These are phyloP conservation scores for Solanum hybrid DNA, from an alignment of 305 asterid genomes.

Conservation along the genomic window DNA sequence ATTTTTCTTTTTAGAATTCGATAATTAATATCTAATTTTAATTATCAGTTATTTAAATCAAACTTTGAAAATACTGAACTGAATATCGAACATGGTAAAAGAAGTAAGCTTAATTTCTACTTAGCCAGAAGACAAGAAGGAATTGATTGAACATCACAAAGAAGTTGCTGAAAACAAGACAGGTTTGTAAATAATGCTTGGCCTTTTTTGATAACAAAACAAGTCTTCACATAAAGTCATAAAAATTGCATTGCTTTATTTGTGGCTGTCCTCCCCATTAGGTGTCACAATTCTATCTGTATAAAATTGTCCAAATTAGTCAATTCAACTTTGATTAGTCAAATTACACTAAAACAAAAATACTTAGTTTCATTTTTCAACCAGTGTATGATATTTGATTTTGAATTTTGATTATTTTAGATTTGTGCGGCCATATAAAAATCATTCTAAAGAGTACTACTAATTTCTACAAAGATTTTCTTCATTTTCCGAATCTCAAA, in stretches of 20 bases:
- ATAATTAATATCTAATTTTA: not conserved
- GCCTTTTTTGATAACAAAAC: not conserved
- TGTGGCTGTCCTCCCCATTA: not conserved
- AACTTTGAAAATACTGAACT: not conserved
- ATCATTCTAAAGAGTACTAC: too few relatives aligned
- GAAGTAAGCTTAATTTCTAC: not conserved
- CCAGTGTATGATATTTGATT: too few relatives aligned
- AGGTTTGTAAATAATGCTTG: not conserved
- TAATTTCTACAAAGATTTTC: too few relatives aligned
- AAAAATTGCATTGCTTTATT: not conserved
- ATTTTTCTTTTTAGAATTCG: too few relatives aligned
- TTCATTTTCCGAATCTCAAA: too few relatives aligned
- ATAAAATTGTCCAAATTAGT: not conserved
- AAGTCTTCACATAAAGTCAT: not conserved
- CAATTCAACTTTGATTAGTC: not conserved
- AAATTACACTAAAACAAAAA: too few relatives aligned
- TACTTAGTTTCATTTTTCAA: too few relatives aligned
- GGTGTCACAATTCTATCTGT: not conserved
- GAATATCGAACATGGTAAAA: not conserved
- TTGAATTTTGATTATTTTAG: too few relatives aligned
- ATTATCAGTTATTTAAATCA: not conserved
- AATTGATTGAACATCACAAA: not conserved
- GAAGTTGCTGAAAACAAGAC: not conserved
- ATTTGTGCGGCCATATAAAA: too few relatives aligned
- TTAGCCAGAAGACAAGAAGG: not conserved